Evolutionary conservation across 176 grass and related monocot genomes (phyloP).

Genomic region (Poa annua): DNA sequence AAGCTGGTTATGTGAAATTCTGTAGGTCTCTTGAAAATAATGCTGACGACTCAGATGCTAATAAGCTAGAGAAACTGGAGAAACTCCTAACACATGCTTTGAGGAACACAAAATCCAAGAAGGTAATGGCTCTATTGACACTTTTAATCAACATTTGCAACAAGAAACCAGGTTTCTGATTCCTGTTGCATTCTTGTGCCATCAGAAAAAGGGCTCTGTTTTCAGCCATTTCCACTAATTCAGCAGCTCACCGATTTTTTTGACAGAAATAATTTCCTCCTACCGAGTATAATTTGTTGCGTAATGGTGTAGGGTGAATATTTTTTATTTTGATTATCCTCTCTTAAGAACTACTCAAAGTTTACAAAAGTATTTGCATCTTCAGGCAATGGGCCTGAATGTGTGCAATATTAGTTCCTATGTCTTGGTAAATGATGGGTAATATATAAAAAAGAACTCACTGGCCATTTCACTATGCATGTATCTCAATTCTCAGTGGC

Average conservation of each 20-base stretch:
- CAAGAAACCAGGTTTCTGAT: not conserved
- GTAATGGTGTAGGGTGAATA: not conserved
- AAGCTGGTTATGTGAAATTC: not conserved
- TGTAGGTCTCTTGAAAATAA: conserved; percentile 54
- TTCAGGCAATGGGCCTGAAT: not conserved
- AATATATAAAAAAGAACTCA: not conserved
- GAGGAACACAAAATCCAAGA: conserved; percentile 52
- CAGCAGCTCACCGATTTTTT: not conserved
- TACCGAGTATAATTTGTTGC: not conserved
- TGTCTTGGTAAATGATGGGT: not conserved
- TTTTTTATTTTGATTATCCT: not conserved
- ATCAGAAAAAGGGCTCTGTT: not conserved
- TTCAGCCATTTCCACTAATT: not conserved
- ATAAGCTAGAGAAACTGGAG: conserved; percentile 55
- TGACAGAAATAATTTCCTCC: not conserved
- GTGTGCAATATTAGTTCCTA: not conserved
- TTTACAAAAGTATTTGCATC: not conserved
- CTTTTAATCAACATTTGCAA: not conserved
- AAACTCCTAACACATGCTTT: conserved; percentile 55
- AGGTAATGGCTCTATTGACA: conserved; percentile 40
- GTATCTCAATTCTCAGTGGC: too few relatives aligned
- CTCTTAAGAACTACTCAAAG: conserved; percentile 9
- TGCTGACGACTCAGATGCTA: conserved; percentile 48
- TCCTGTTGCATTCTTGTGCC: not conserved
- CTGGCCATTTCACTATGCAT: not conserved